A percentile compares a stretch with the other conserved stretches of the same genome.
Evolutionary conservation across 305 asterid genomes (phyloP).

Genomic region (Euphrasia arctica): DNA sequence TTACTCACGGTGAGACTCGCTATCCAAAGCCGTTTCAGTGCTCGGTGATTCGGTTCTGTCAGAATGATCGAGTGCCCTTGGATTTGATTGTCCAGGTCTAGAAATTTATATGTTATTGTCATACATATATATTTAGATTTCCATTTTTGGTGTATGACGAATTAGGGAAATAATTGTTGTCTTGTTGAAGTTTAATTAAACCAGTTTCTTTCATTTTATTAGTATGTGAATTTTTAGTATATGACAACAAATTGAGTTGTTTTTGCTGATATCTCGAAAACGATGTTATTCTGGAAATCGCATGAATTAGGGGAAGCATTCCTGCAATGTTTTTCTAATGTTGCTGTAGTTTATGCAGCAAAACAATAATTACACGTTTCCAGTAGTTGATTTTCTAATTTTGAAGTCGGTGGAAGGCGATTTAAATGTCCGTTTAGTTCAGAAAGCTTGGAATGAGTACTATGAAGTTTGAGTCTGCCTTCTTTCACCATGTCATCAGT

Average conservation of each 20-base stretch:
- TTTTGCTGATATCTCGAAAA: slow-evolving; percentile 16
- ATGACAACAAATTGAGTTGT: not conserved
- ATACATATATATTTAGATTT: not conserved
- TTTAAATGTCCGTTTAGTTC: not conserved
- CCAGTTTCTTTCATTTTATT: slow-evolving; percentile 1
- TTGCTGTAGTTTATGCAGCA: not conserved
- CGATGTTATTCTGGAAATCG: slow-evolving; percentile 1
- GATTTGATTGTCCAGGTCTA: slow-evolving; percentile 24
- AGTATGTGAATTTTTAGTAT: slow-evolving; percentile 10
- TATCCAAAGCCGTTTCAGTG: slow-evolving; percentile 16
- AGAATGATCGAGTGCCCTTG: slow-evolving; percentile 12
- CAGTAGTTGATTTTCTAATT: slow-evolving; percentile 11
- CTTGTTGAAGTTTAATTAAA: not conserved
- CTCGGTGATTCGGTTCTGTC: not conserved
- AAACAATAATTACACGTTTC: not conserved
- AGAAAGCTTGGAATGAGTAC: not conserved
- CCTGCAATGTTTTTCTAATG: not conserved
- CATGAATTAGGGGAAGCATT: slow-evolving; percentile 12
- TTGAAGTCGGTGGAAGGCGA: not conserved
- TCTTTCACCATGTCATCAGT: not conserved
- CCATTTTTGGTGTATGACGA: not conserved
- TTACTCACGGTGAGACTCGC: slow-evolving; percentile 16
- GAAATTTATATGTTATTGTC: not conserved
- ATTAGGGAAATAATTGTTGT: slow-evolving; percentile 1
- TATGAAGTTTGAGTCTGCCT: not conserved